Conservation (phyloP, 2,329 filamentous ascomycete species). For the Paradendryphiella salina region DNA sequence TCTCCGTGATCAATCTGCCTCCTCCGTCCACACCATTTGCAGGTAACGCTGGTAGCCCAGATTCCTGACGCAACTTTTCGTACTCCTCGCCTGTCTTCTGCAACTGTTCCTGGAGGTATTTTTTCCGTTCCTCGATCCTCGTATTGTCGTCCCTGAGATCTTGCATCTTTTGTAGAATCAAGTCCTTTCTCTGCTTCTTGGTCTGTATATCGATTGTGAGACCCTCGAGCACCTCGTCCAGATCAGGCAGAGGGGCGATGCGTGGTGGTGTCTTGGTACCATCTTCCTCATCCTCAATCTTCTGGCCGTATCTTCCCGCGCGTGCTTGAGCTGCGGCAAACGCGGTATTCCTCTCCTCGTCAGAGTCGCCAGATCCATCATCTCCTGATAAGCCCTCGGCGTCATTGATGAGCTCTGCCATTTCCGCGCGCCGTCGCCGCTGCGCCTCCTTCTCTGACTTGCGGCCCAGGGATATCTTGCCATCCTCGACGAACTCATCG, state of each 20-base stretch:
- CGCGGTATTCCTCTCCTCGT: slow-evolving; percentile 68
- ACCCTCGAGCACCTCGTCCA: slow-evolving; percentile 67
- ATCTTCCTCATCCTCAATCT: slow-evolving; percentile 50
- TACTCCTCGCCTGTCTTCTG: slow-evolving; percentile 78
- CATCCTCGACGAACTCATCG: slow-evolving; percentile 87
- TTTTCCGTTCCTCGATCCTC: slow-evolving; percentile 70
- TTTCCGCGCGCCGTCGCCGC: slow-evolving; percentile 70
- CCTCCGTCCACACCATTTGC: slow-evolving; percentile 33
- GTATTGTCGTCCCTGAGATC: slow-evolving; percentile 69
- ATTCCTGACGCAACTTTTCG: slow-evolving; percentile 59
- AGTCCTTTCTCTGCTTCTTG: slow-evolving; percentile 63
- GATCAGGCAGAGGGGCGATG: slow-evolving; percentile 75
- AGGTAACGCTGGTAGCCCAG: slow-evolving; percentile 47
- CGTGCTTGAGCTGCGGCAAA: slow-evolving; percentile 87
- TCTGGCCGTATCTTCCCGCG: slow-evolving; percentile 75
- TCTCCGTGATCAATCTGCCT: slow-evolving; percentile 34
- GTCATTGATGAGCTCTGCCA: slow-evolving; percentile 79
- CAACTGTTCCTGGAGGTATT: slow-evolving; percentile 77
- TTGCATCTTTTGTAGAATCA: slow-evolving; percentile 65
- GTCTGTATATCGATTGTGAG: slow-evolving; percentile 64
- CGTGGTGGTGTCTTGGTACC: slow-evolving; percentile 66
- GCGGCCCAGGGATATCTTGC: slow-evolving; percentile 73
- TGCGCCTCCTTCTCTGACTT: slow-evolving; percentile 75
- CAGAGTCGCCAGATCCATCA: slow-evolving; percentile 67
- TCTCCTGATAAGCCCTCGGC: slow-evolving; percentile 75